phyloP scores from a whole-genome alignment of 352 stramenopile genomes.

The Phytopythium chamaehyphon region DNA sequence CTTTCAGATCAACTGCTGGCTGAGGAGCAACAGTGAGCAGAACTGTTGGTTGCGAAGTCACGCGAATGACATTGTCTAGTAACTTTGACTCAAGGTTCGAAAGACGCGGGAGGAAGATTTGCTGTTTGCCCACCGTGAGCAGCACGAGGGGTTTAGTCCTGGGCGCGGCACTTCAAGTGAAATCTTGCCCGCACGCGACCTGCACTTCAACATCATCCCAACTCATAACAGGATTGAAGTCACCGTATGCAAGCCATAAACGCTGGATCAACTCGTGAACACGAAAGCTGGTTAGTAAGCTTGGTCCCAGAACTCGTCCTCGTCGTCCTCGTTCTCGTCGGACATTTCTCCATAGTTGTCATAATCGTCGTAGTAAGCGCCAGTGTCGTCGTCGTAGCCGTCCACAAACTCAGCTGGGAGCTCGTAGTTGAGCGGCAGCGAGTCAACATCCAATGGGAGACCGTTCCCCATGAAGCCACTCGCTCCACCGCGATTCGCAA shows the following conservation, averaged over 20 bases:
- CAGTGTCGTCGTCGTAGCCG: conserved; percentile 21
- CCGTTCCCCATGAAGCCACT: background rate
- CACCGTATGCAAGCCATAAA: too few species aligned
- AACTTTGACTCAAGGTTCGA: too few species aligned
- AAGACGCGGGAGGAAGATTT: too few species aligned
- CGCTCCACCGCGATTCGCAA: conserved; percentile 11
- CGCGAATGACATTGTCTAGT: too few species aligned
- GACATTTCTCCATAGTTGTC: conserved; percentile 10
- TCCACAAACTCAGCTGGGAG: conserved; percentile 14
- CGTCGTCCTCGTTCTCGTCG: conserved; percentile 14
- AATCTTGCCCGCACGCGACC: too few species aligned
- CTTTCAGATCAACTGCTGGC: too few species aligned
- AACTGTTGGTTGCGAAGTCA: too few species aligned
- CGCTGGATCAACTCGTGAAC: background rate
- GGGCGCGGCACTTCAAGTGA: too few species aligned
- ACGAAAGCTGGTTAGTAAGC: background rate
- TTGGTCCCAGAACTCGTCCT: conserved; percentile 10
- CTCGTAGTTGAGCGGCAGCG: conserved; percentile 34
- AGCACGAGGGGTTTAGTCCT: too few species aligned
- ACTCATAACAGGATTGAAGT: background rate
- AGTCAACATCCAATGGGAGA: conserved; percentile 19
- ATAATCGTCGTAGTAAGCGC: conserved; percentile 16
- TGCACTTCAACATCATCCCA: background rate
- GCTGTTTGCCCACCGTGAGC: too few species aligned
- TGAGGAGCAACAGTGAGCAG: too few species aligned